Evolutionary conservation across 108 stramenopile genomes (phyloP).

Genomic region (Nitzschia putrida): DNA sequence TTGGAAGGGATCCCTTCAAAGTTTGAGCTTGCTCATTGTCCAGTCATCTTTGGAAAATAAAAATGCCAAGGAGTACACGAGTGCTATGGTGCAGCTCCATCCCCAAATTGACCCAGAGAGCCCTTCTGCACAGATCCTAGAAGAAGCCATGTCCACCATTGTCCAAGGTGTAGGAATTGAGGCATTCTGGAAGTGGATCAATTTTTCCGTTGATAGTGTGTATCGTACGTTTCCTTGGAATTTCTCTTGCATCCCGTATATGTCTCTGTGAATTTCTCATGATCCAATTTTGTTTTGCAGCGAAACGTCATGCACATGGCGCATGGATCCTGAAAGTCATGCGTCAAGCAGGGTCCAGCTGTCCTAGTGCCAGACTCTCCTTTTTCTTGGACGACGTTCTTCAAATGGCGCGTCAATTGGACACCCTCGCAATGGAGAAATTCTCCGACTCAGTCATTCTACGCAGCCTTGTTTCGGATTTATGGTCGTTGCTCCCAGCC

Average conservation of each 20-base stretch:
- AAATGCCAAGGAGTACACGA: constrained; percentile 20
- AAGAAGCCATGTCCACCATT: constrained; percentile 57
- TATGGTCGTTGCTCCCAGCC: constrained; percentile 72
- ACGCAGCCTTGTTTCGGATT: constrained; percentile 52
- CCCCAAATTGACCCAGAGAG: constrained; percentile 43
- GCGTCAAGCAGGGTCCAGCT: constrained; percentile 40
- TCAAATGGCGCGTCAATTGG: constrained; percentile 62
- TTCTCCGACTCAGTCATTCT: constrained; percentile 25
- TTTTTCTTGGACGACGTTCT: constrained; percentile 72
- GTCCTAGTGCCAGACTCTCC: constrained; percentile 18
- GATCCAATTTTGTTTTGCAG: neutral
- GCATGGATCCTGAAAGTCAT: constrained; percentile 70
- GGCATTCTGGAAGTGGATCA: constrained; percentile 51
- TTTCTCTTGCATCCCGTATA: too few relatives aligned
- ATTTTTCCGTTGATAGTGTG: constrained; percentile 34
- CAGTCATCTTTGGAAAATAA: constrained; percentile 17
- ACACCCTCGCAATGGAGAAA: constrained; percentile 54
- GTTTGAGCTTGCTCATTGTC: constrained; percentile 34
- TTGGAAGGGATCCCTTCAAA: constrained; percentile 23
- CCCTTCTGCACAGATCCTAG: constrained; percentile 44
- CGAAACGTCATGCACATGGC: constrained; percentile 11
- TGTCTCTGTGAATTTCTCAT: neutral
- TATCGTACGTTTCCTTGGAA: neutral
- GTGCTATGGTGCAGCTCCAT: constrained; percentile 39
- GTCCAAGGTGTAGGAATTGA: constrained; percentile 72